These are phyloP conservation scores for Colletotrichum orchidophilum DNA, from an alignment of 2,329 filamentous ascomycete genomes.

Conservation along the genomic window DNA sequence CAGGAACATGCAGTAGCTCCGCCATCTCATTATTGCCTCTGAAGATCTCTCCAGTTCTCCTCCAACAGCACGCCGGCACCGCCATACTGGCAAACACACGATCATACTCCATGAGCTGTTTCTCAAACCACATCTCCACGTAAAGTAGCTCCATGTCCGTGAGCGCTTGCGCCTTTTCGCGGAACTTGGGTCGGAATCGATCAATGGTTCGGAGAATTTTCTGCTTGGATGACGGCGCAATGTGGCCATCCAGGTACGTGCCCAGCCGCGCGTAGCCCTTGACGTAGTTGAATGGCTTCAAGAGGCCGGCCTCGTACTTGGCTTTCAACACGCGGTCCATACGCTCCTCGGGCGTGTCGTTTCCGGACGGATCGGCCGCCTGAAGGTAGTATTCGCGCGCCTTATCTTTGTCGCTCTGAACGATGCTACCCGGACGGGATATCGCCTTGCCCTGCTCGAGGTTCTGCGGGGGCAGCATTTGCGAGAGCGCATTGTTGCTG, in stretches of 20 bases:
- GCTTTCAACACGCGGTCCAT: constrained; percentile 95
- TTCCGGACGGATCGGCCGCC: constrained; percentile 90
- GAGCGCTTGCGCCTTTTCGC: constrained; percentile 90
- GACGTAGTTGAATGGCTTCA: constrained; percentile 98
- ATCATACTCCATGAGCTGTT: constrained; percentile 96
- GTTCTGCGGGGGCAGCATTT: constrained; percentile 59
- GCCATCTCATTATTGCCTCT: constrained; percentile 99
- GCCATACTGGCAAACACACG: constrained; percentile 99
- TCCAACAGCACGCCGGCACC: constrained; percentile 96
- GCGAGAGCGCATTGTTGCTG: constrained; percentile 36
- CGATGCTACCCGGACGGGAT: constrained; percentile 67
- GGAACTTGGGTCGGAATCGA: constrained; percentile 93
- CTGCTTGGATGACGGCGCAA: constrained; percentile 83
- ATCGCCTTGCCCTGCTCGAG: constrained; percentile 62
- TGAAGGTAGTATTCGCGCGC: constrained; percentile 95
- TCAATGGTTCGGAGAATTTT: constrained; percentile 93
- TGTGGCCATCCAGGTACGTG: constrained; percentile 90
- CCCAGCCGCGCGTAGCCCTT: constrained; percentile 92
- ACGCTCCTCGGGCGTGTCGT: constrained; percentile 86
- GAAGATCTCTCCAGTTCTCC: constrained; percentile 96
- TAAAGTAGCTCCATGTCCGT: constrained; percentile 94
- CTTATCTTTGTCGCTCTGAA: constrained; percentile 77
- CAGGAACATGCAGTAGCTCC: constrained; percentile 90
- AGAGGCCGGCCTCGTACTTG: constrained; percentile 93
- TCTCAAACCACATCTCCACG: constrained; percentile 99